Base-by-base conservation (phyloP, 257 asterid species). In the Ballota nigra region DNA sequence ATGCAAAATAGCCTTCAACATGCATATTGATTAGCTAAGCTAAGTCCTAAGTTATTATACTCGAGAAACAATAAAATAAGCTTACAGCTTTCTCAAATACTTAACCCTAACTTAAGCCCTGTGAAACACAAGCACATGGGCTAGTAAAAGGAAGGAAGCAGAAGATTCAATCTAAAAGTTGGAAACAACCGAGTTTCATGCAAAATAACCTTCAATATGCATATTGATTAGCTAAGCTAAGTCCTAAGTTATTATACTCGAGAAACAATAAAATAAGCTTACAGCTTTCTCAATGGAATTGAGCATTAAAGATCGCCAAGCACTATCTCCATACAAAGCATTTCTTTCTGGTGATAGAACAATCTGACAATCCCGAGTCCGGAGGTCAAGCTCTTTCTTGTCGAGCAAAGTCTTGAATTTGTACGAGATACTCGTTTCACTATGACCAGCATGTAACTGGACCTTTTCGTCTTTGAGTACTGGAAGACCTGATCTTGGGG, bases 221-320 rank as follows among this genome's bases (percentile, higher is more conserved):
- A 31, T 61, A 55, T 72, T 59, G 22, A 77, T 22, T n/a, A 65
- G 52, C 63, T 53, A 61, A 66, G 66, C 62, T 52, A 66, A 55
- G 64, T 60, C 63, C 22, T 72, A 33, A 52, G 57, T 29, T 43
- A 49, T 59, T 10, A 61, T 61, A 55, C 49, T 65, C 34, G 34
- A 69, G 38, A 64, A 31, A 57, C 20, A 13, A 41, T 23, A 55
- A 45, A 75, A 72, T 58, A 59, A 75, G 73, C 97, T 87, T 86
- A 94, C 97, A 52, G 88, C 86, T 77, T 85, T 77, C 72, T 83
- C 71, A 55, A 86, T 75, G 71, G 89, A 92, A 67, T 85, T 83
- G 63, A 89, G 83, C 89, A 94, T 80, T 67, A 80, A 83, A 63
- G 70, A 57, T 83, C 99, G 86, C 97, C 99, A 94, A 34, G 52